phyloP scores from a whole-genome alignment of 441 rosid species.

The Erodium trifolium region DNA sequence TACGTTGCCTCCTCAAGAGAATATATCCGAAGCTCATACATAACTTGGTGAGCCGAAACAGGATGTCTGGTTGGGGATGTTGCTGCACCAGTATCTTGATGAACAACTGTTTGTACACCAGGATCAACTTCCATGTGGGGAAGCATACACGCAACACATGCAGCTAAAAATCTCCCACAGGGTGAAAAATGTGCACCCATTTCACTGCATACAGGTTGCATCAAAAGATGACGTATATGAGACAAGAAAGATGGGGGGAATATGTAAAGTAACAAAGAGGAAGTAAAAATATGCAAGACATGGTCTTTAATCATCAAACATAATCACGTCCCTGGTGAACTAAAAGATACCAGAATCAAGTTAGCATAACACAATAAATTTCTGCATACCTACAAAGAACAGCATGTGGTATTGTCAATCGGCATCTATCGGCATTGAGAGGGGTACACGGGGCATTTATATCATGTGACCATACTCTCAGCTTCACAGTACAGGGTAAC shows the following conservation, averaged over 20 bases:
- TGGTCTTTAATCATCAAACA: not conserved
- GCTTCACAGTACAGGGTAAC: conserved; percentile 81
- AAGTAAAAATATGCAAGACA: not conserved
- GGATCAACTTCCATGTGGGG: conserved; percentile 66
- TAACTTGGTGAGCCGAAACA: conserved; percentile 65
- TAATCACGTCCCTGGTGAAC: not conserved
- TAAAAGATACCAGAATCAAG: not conserved
- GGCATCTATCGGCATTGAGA: conserved; percentile 45
- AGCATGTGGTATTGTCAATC: conserved; percentile 72
- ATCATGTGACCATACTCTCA: conserved; percentile 72
- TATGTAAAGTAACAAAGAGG: not conserved
- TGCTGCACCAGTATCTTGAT: conserved; percentile 49
- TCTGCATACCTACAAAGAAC: conserved; percentile 74
- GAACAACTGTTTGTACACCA: conserved; percentile 42
- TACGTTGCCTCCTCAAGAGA: conserved; percentile 91
- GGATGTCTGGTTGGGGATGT: conserved; percentile 92
- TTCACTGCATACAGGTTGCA: conserved; percentile 54
- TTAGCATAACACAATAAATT: not conserved
- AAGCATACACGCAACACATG: conserved; percentile 80
- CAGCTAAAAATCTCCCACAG: conserved; percentile 88
- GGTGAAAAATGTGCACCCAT: conserved; percentile 98
- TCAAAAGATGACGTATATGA: conserved; percentile 7
- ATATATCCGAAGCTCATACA: conserved; percentile 88
- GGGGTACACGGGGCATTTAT: conserved; percentile 47
- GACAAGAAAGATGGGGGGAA: conserved; percentile 10